Evolutionary conservation across 371 early-diverging fungal species (phyloP).

Genomic region (Mortierella sp.): DNA sequence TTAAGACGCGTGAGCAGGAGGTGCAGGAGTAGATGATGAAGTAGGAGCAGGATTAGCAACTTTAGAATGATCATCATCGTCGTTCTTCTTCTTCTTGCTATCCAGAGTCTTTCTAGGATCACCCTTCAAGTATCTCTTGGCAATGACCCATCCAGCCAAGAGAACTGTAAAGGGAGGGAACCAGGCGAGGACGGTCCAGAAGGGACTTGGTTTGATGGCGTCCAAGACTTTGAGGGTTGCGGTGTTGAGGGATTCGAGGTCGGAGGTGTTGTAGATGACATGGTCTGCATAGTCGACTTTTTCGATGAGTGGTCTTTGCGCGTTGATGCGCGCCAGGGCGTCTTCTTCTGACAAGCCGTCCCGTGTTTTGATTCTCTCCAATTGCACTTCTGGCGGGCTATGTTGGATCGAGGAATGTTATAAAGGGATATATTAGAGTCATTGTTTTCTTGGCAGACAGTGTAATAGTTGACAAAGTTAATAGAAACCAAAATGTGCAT

Average conservation of each 20-base stretch:
- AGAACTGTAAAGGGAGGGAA: slow-evolving; percentile 39
- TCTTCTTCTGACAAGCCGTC: slow-evolving; percentile 74
- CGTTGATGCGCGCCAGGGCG: slow-evolving; percentile 81
- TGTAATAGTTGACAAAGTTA: neutral
- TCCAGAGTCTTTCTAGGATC: slow-evolving; percentile 40
- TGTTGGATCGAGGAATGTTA: neutral
- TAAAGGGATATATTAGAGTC: too few species aligned
- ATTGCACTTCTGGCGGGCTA: slow-evolving; percentile 83
- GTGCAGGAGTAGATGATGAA: neutral
- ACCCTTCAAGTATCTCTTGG: slow-evolving; percentile 47
- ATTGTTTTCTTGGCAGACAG: neutral
- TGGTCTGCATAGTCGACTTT: slow-evolving; percentile 84
- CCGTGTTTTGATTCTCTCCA: slow-evolving; percentile 79
- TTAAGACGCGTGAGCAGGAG: slow-evolving; percentile 16
- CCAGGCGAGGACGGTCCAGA: slow-evolving; percentile 50
- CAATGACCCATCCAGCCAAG: slow-evolving; percentile 32
- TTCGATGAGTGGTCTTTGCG: slow-evolving; percentile 87
- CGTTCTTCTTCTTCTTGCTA: slow-evolving; percentile 3
- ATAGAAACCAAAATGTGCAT: neutral
- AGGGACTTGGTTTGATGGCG: slow-evolving; percentile 59
- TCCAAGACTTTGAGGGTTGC: slow-evolving; percentile 72
- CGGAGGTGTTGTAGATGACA: slow-evolving; percentile 89
- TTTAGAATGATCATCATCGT: neutral
- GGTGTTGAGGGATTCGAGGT: slow-evolving; percentile 68
- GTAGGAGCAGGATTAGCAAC: neutral